phyloP scores from a whole-genome alignment of 2,329 filamentous ascomycete species.

The Pyrenochaeta sp. region DNA sequence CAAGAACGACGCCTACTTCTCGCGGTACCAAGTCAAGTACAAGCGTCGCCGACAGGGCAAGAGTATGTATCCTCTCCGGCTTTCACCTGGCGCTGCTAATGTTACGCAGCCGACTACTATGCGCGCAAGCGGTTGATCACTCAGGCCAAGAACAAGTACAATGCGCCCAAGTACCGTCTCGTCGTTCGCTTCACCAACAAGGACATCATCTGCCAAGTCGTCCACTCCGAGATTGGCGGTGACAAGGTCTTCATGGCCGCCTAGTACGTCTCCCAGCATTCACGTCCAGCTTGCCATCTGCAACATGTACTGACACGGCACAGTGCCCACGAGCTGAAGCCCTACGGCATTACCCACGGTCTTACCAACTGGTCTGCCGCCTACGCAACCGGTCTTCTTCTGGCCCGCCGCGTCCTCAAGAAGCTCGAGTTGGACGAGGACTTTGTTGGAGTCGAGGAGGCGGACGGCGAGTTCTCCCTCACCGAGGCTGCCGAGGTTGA shows the following conservation, averaged over 20 bases:
- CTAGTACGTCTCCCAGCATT: constrained; percentile 25
- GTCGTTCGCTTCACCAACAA: constrained; percentile 99
- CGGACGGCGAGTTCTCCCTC: constrained; percentile 93
- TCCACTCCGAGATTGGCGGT: constrained; percentile 93
- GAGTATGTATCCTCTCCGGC: constrained; percentile 73
- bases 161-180: constrained; percentile 99
- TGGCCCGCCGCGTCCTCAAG: constrained; percentile 94
- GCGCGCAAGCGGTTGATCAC: constrained; percentile 99
- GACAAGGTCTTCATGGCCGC: constrained; percentile 85
- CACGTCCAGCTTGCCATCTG: not conserved
- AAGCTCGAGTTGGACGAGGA: constrained; percentile 95
- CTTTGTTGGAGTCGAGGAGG: constrained; percentile 96
- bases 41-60: constrained; percentile 94
- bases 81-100: constrained; percentile 56
- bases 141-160: constrained; percentile 99
- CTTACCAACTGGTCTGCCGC: constrained; percentile 99
- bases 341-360: constrained; percentile 97
- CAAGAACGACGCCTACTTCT: constrained; percentile 99
- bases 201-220: constrained; percentile 98
- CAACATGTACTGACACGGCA: constrained; percentile 11
- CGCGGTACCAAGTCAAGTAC: constrained; percentile 99
- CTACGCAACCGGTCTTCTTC: constrained; percentile 94
- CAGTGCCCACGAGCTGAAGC: constrained; percentile 89
- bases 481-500: constrained; percentile 95
- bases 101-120: constrained; percentile 90